A percentile compares a stretch with the other conserved stretches of the same genome.
Evolutionary conservation across 2,329 filamentous ascomycete species (phyloP).

Genomic region (Xylariales sp.): DNA sequence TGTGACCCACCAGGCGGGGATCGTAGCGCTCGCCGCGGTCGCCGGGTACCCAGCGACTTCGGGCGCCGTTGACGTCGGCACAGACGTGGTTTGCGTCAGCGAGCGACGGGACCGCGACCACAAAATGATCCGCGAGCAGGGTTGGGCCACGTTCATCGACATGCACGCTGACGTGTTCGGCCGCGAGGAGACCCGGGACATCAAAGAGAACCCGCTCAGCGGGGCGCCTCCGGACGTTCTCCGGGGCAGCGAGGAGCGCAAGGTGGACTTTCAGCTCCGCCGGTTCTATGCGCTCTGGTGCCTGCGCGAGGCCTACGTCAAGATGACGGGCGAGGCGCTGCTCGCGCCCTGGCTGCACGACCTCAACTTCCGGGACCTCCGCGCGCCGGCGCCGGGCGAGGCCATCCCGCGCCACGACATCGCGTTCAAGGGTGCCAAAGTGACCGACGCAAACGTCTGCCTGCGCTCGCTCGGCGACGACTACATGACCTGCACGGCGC

Average conservation of each 20-base stretch:
- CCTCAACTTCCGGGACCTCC: constrained; percentile 63
- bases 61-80: constrained; percentile 51
- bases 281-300: constrained; percentile 77
- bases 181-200: constrained; percentile 54
- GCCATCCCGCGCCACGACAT: constrained; percentile 31
- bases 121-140: constrained; percentile 45
- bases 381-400: constrained; percentile 42
- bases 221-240: constrained; percentile 18
- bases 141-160: constrained; percentile 65
- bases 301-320: constrained; percentile 76
- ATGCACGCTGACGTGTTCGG: constrained; percentile 69
- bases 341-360: constrained; percentile 68
- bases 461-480: constrained; percentile 40
- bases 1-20: constrained; percentile 71
- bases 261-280: constrained; percentile 60
- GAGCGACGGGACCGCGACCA: constrained; percentile 64
- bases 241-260: constrained; percentile 18
- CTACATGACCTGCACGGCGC: constrained; percentile 51
- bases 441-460: constrained; percentile 37
- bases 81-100: constrained; percentile 71
- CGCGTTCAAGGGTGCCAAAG: constrained; percentile 30
- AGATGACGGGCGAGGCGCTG: constrained; percentile 76
- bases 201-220: constrained; percentile 39
- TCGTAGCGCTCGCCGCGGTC: constrained; percentile 63
- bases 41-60: constrained; percentile 21